Conservation (phyloP, 352 stramenopile species). For the Lagenidium sp. region DNA sequence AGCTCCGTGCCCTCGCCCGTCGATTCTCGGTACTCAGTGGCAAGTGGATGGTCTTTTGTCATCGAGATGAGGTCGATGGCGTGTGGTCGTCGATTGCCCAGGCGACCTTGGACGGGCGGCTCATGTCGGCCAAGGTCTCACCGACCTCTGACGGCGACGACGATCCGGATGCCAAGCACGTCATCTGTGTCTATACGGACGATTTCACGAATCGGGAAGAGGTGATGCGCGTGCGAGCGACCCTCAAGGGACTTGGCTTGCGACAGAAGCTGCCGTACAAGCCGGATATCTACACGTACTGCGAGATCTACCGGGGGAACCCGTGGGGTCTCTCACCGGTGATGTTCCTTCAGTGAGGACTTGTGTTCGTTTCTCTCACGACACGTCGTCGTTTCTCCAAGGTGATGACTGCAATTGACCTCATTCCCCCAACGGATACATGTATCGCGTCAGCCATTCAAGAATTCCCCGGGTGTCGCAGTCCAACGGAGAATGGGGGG, state of each 20-base stretch:
- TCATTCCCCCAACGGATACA: too few species aligned
- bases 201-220: constrained; percentile 2
- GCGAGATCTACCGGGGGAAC: constrained; percentile 6
- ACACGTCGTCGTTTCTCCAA: too few species aligned
- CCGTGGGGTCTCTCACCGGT: too few species aligned
- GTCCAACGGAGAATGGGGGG: too few species aligned
- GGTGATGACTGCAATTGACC: too few species aligned
- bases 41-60: constrained; percentile 10
- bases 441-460: too few species aligned
- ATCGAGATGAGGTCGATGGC: background rate
- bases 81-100: background rate
- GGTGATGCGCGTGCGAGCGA: background rate
- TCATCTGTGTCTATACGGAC: constrained; percentile 7
- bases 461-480: too few species aligned
- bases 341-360: too few species aligned
- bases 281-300: constrained; percentile 4
- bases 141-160: too few species aligned
- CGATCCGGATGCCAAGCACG: background rate
- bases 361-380: too few species aligned
- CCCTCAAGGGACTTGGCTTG: constrained; percentile 1
- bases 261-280: constrained; percentile 1
- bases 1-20: background rate
- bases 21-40: constrained; percentile 3
- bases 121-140: constrained; percentile 6
- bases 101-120: background rate